Percentiles rank a stretch among this genome's conserved stretches.
These are phyloP conservation scores for Nidularia sp. DNA, from an alignment of 768 basidiomycete genomes.

Conservation along the genomic window DNA sequence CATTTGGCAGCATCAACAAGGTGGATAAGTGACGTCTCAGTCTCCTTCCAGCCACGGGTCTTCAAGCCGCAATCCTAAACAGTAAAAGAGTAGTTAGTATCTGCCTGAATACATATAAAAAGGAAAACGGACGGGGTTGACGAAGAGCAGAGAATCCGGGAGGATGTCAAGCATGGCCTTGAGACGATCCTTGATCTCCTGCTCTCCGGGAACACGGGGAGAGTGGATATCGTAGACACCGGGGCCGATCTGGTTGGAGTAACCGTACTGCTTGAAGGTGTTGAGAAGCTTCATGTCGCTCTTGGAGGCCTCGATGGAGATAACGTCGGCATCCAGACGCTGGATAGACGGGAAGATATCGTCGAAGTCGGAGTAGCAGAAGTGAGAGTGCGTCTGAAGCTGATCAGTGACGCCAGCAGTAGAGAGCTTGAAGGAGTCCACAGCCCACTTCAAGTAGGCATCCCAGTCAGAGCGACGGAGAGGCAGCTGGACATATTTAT, in stretches of 20 bases:
- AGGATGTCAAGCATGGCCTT: constrained; percentile 80
- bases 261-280: constrained; percentile 93
- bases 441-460: constrained; percentile 94
- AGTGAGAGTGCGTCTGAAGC: constrained; percentile 98
- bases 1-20: constrained; percentile 89
- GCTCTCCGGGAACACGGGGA: constrained; percentile 89
- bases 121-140: constrained; percentile 69
- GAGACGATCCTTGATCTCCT: constrained; percentile 94
- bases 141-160: constrained; percentile 74
- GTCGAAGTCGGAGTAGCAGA: constrained; percentile 98
- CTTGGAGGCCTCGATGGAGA: constrained; percentile 98
- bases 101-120: background rate
- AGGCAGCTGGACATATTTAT: constrained; percentile 59
- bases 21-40: constrained; percentile 83
- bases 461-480: constrained; percentile 97
- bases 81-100: background rate
- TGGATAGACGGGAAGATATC: constrained; percentile 98
- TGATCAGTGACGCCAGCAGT: constrained; percentile 93
- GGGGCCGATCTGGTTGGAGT: constrained; percentile 96
- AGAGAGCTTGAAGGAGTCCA: constrained; percentile 97
- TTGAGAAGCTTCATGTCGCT: constrained; percentile 95
- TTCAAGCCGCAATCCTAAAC: constrained; percentile 90
- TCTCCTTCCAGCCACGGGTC: constrained; percentile 99
- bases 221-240: constrained; percentile 99
- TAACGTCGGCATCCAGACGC: constrained; percentile 96